Base-by-base conservation (phyloP, 2,329 filamentous ascomycete species). In the Aureobasidium sp. region DNA sequence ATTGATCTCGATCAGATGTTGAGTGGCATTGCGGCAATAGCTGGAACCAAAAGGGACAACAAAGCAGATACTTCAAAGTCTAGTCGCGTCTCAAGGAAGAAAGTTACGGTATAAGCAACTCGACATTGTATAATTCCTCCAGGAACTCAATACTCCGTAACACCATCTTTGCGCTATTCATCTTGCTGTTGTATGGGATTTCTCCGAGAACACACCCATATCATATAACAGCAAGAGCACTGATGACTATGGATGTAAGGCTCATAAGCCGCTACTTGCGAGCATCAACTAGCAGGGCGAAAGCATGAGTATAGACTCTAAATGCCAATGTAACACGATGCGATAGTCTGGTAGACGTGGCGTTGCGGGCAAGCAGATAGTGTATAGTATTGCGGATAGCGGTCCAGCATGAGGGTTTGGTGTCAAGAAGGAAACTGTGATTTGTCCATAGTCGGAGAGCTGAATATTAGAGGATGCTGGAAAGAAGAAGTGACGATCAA, bases 1-100 rank as follows among this genome's bases (percentile, higher is more conserved):
- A 37, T 61, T 29, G 58, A 61, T 22, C 60, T 62, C 8, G 49
- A 53, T 15, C 27, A 48, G 9, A 56, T 62, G 42, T 27, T 62
- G 17, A 44, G 42, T 25, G 51, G 49, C 20, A 62, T 62, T 34
- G 49, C 49, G 12, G 49, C 49, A 9, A 56, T 62, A 12, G 60
- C 60, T 37, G 59, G 12, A 5, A 27, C 48, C 14, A 51, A 36
- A 15, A 7, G n/a, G 8, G 41, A 17, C 8, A 42, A 25, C 8
- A 42, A 20, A 36, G 7, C 9, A 1, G 7, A 37, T 20, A 14
- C 29, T 22, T 39, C 51, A 15, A 42, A 31, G 36, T 29, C 51
- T 15, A 8, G 2, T 14, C 51, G 36, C 7, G 15, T 31, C 3
- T 11, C 37, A 15, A 42, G 5, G 25, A 55, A 2, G 25, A 44